Evolutionary conservation across 140 eudicot genomes (phyloP).

Genomic region (Stevia rebaudiana): DNA sequence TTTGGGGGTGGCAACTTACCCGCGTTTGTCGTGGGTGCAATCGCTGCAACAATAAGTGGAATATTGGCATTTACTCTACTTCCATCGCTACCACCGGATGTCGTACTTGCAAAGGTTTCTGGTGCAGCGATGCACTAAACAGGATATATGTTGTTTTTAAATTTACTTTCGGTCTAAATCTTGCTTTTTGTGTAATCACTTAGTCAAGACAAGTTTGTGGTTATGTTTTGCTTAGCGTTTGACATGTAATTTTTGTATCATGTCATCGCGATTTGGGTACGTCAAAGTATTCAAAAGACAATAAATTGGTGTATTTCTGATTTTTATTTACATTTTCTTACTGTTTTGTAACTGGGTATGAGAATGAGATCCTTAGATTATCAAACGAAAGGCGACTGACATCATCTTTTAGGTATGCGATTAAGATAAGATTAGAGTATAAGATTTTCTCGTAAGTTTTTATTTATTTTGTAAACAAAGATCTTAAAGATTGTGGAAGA

Average conservation of each 20-base stretch:
- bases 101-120: slow-evolving; percentile 25
- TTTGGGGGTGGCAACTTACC: slow-evolving; percentile 86
- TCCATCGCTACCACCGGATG: slow-evolving; percentile 57
- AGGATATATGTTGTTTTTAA: background rate
- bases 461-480: too few species aligned
- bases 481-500: too few species aligned
- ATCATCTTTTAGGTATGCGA: too few species aligned
- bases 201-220: background rate
- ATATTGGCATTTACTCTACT: slow-evolving; percentile 58
- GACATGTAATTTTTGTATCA: background rate
- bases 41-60: slow-evolving; percentile 63
- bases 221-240: slow-evolving; percentile 11
- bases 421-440: too few species aligned
- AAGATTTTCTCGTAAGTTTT: too few species aligned
- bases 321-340: too few species aligned
- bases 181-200: background rate
- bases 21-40: slow-evolving; percentile 59
- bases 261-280: slow-evolving; percentile 9
- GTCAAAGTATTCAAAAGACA: background rate
- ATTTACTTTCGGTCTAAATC: background rate
- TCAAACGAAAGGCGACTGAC: too few species aligned
- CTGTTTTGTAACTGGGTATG: too few species aligned
- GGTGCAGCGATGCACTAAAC: slow-evolving; percentile 31
- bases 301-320: background rate
- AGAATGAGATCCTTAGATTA: too few species aligned